Evolutionary conservation across 2,329 filamentous ascomycete genomes (phyloP).

Genomic region (Colletotrichum somersetense): DNA sequence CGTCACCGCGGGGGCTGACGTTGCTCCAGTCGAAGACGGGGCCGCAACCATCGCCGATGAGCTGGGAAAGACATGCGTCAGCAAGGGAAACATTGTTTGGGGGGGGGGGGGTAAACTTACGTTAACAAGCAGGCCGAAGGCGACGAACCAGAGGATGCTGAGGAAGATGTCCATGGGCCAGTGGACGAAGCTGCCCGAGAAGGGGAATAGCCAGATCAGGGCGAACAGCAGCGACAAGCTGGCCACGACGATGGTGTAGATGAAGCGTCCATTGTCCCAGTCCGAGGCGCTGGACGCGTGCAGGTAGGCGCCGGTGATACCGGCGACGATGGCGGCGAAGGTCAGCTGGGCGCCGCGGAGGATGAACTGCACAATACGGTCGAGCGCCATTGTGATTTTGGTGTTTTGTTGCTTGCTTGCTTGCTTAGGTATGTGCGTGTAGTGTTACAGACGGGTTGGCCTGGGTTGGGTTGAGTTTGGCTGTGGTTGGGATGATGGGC

Average conservation of each 20-base stretch:
- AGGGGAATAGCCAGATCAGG: conserved; percentile 80
- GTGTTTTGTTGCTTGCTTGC: not conserved
- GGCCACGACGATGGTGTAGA: conserved; percentile 81
- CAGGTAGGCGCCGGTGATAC: conserved; percentile 76
- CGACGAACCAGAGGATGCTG: conserved; percentile 77
- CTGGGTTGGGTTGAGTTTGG: conserved; percentile 2
- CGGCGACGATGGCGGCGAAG: conserved; percentile 79
- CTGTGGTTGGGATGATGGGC: conserved; percentile 7
- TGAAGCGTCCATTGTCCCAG: conserved; percentile 74
- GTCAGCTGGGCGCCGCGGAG: conserved; percentile 67
- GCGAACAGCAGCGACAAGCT: conserved; percentile 76
- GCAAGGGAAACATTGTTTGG: too few relatives aligned
- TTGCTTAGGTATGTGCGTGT: not conserved
- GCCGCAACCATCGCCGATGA: conserved; percentile 64
- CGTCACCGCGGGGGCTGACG: conserved; percentile 60
- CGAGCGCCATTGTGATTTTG: conserved; percentile 52
- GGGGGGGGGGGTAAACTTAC: conserved; percentile 54
- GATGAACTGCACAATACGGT: conserved; percentile 55
- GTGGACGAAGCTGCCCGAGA: conserved; percentile 74
- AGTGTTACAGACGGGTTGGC: not conserved
- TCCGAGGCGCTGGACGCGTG: conserved; percentile 61
- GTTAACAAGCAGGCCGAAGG: conserved; percentile 75
- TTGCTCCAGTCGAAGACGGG: conserved; percentile 71
- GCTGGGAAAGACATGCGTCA: conserved; percentile 44
- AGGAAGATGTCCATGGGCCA: conserved; percentile 80